Conservation (phyloP, 805 yeast genomes). For the Ogataea naganishii region DNA sequence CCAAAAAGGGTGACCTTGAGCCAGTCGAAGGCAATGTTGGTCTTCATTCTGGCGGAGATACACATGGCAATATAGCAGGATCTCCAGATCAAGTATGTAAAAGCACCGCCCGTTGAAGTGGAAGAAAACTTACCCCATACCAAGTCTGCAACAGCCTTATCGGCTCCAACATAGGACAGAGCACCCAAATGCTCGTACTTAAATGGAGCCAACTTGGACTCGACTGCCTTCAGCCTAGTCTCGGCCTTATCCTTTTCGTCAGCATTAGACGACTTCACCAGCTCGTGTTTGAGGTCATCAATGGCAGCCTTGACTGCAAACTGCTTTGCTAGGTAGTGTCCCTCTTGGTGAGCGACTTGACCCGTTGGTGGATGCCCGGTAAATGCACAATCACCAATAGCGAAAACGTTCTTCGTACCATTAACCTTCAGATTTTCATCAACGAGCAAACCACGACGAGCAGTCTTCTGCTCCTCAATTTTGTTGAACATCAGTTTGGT, state of each 20-base stretch:
- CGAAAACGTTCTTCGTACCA: slow-evolving; percentile 39
- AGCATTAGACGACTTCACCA: slow-evolving; percentile 29
- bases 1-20: slow-evolving; percentile 42
- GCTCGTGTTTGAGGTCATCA: slow-evolving; percentile 30
- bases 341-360: slow-evolving; percentile 51
- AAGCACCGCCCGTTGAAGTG: slow-evolving; percentile 42
- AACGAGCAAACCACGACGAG: slow-evolving; percentile 44
- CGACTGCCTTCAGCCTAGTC: slow-evolving; percentile 27
- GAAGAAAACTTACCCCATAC: slow-evolving; percentile 45
- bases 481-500: slow-evolving; percentile 32
- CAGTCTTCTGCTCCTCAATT: slow-evolving; percentile 43
- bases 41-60: slow-evolving; percentile 43
- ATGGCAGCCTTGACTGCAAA: slow-evolving; percentile 35
- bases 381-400: slow-evolving; percentile 49
- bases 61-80: slow-evolving; percentile 47
- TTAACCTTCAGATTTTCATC: slow-evolving; percentile 39
- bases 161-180: slow-evolving; percentile 48
- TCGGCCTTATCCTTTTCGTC: slow-evolving; percentile 31
- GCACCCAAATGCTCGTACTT: slow-evolving; percentile 44
- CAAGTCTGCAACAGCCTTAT: slow-evolving; percentile 48
- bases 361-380: slow-evolving; percentile 50
- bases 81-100: slow-evolving; percentile 49
- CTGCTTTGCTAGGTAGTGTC: slow-evolving; percentile 35
- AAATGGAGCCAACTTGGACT: slow-evolving; percentile 27
- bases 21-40: slow-evolving; percentile 45